phyloP scores from a whole-genome alignment of 2,329 filamentous ascomycete genomes.

The Xylariaceae sp. region DNA sequence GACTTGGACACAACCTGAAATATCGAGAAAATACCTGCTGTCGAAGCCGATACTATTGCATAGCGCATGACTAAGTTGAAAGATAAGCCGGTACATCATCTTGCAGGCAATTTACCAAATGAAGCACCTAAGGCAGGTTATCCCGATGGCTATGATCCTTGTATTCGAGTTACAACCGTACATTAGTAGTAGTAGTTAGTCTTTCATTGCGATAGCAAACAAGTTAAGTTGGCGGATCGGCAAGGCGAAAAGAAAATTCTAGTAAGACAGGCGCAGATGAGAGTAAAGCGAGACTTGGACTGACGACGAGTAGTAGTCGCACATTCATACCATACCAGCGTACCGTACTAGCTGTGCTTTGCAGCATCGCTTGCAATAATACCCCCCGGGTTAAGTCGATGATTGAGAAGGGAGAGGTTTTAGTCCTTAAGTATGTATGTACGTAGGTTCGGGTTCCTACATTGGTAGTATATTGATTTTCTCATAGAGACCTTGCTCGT shows the following conservation, averaged over 20 bases:
- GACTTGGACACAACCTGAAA: conserved; percentile 2
- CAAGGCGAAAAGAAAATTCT: conserved; percentile 3
- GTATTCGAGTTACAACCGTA: conserved; percentile 15
- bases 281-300: background rate
- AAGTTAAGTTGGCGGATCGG: conserved; percentile 10
- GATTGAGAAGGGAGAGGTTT: no score
- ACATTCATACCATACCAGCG: no score
- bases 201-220: conserved; percentile 14
- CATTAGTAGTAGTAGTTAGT: background rate
- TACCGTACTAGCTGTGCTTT: no score
- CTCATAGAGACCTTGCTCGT: background rate
- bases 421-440: no score
- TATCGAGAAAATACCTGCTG: conserved; percentile 2
- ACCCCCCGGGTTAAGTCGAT: no score
- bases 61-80: background rate
- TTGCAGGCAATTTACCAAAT: conserved; percentile 22
- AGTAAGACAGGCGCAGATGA: background rate
- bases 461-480: conserved; percentile 11
- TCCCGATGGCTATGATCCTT: conserved; percentile 7
- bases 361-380: no score
- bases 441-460: conserved; percentile 21
- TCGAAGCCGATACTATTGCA: conserved; percentile 3
- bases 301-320: background rate
- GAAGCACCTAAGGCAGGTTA: conserved; percentile 8
- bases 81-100: background rate